Conservation (phyloP, 1,284 basidiomycete genomes). For the Tremellales sp. region DNA sequence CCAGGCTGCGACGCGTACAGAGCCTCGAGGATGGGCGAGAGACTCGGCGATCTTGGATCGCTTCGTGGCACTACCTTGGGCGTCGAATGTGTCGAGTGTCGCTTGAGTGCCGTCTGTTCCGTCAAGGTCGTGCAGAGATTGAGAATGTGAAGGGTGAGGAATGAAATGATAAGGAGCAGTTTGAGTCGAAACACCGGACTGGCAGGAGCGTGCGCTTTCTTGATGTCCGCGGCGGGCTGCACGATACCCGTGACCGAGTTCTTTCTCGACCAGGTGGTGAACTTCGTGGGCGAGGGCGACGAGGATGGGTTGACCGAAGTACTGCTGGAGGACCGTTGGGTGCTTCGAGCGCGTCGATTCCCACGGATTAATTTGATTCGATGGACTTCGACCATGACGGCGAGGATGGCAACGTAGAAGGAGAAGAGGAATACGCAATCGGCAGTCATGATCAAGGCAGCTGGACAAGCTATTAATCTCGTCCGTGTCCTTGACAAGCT, state of each 20-base stretch:
- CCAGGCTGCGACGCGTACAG: conserved; percentile 54
- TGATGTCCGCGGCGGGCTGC: conserved; percentile 10
- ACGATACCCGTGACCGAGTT: neutral
- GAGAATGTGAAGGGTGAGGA: conserved; percentile 81
- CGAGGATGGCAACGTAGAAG: conserved; percentile 83
- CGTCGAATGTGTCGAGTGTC: conserved; percentile 51
- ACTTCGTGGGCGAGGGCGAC: conserved; percentile 3
- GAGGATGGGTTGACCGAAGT: conserved; percentile 23
- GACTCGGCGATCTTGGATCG: conserved; percentile 53
- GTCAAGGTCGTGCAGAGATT: conserved; percentile 93
- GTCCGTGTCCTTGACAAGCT: neutral
- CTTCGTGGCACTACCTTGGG: conserved; percentile 27
- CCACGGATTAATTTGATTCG: conserved; percentile 59
- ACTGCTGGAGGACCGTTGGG: conserved; percentile 14
- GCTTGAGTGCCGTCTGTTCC: conserved; percentile 61
- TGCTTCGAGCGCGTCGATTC: conserved; percentile 23
- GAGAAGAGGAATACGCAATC: conserved; percentile 88
- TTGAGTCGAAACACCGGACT: conserved; percentile 86
- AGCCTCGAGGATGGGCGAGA: conserved; percentile 59
- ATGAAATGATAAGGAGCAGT: conserved; percentile 81
- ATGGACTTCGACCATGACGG: conserved; percentile 85
- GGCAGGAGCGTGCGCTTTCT: conserved; percentile 48
- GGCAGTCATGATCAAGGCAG: conserved; percentile 72
- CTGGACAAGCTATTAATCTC: conserved; percentile 12
- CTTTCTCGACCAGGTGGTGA: neutral